Evolutionary conservation across 768 basidiomycete species (phyloP).

Genomic region (Termitomyces sp.): DNA sequence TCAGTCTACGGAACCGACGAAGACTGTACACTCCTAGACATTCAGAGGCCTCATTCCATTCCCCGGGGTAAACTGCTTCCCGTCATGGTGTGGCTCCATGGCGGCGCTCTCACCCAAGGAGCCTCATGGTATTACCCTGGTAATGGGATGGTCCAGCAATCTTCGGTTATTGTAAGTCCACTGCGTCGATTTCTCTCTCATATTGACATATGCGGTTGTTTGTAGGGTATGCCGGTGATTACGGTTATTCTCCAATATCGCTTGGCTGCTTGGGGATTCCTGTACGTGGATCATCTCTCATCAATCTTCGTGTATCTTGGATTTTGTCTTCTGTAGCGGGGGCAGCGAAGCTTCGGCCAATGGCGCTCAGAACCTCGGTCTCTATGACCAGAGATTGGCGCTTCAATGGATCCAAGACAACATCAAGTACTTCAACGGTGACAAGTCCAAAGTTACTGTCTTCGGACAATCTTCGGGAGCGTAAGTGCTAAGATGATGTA

Average conservation of each 20-base stretch:
- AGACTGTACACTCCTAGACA: constrained; percentile 15
- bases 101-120: constrained; percentile 17
- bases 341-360: constrained; percentile 26
- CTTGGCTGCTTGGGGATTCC: constrained; percentile 16
- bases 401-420: constrained; percentile 55
- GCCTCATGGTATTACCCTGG: constrained; percentile 16
- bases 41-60: constrained; percentile 13
- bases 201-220: not conserved
- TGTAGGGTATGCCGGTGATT: constrained; percentile 13
- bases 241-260: constrained; percentile 16
- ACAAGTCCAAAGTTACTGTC: constrained; percentile 35
- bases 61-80: constrained; percentile 9
- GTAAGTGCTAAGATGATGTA: constrained; percentile 25
- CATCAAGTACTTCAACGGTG: constrained; percentile 47
- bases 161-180: constrained; percentile 10
- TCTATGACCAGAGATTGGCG: constrained; percentile 40
- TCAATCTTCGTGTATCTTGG: not conserved
- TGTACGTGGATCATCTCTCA: constrained; percentile 3
- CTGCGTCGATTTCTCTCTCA: not conserved
- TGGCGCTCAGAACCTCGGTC: constrained; percentile 38
- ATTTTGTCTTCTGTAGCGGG: constrained; percentile 1
- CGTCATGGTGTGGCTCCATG: constrained; percentile 17
- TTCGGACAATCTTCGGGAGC: constrained; percentile 57
- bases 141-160: constrained; percentile 14
- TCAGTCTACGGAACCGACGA: constrained; percentile 15